Base-by-base conservation (phyloP, 2,329 filamentous ascomycete genomes). In the Phialocephala subalpina region DNA sequence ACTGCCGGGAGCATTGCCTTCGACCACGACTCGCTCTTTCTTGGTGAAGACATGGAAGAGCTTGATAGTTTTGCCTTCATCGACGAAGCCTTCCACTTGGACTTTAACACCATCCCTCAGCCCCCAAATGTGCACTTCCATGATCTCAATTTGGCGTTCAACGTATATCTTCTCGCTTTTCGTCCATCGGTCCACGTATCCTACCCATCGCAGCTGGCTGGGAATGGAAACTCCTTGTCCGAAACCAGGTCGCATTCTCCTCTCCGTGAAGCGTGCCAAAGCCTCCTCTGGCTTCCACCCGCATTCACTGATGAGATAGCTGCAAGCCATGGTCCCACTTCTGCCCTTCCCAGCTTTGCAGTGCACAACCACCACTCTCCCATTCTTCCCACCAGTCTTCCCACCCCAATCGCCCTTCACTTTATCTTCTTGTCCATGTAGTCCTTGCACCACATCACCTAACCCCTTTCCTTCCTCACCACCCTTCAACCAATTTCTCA, bases 261-360 rank as follows among this genome's bases (percentile, higher is more conserved):
- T 82, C 74, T 94, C 89, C 0, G 96, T 99, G 74, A 92, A 92
- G 20, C 87, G 80, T 64, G 85, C 81, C 67, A 92, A 78, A 0
- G 90, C 90, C 70, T 91, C 87, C 59, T 86, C 82, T 47, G 84
- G 79, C 35, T 81, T 84, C 90, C 90, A 92, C 3, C 87, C 89
- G 75, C 96, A 92, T 76, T 98, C 92, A 8, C 92, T 90, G 73
- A 99, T 96, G 65, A 99, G 82, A 77, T 97, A 98, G 72, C 91
- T 92, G 79, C 93, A 97, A 35, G 91, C 90, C 73, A 93, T 88
- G 0, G 93, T 97, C 3, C 96, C 96, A 70, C 93, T 97, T 59
- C 96, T 86, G 1, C 96, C 96, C 79, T 99, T 99, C 2, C 96
- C 96, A 0, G 96, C 96, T 77, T 98, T 98, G 82, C 96, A 98